These are phyloP conservation scores for Fraxinus xanthoxyloides DNA, from an alignment of 305 asterid genomes.

Conservation along the genomic window DNA sequence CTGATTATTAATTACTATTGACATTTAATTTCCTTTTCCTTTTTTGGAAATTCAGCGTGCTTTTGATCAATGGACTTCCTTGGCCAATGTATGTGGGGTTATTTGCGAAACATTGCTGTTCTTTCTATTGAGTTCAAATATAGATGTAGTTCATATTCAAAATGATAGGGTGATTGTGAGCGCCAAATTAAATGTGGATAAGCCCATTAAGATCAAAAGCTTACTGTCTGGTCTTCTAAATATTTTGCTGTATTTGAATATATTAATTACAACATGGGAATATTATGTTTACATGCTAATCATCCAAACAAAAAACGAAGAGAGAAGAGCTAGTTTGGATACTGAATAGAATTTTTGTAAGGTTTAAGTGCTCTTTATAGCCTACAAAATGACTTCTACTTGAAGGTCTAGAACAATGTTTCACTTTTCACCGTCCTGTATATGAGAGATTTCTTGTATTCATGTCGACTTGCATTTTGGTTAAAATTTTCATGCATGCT, in stretches of 20 bases:
- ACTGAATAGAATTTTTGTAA: not conserved
- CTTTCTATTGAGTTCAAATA: not conserved
- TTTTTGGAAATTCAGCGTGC: not conserved
- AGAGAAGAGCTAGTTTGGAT: not conserved
- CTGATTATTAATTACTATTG: not conserved
- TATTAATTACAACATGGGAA: not conserved
- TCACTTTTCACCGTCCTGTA: not conserved
- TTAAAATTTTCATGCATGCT: conserved; percentile 8
- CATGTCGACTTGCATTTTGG: not conserved
- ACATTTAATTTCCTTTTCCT: not conserved
- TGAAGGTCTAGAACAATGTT: not conserved
- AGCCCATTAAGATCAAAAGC: not conserved
- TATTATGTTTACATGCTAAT: not conserved
- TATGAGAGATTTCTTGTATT: not conserved
- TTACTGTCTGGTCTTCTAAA: not conserved
- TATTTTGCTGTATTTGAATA: not conserved
- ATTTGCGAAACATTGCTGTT: not conserved
- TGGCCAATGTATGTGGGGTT: not conserved
- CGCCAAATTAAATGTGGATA: not conserved
- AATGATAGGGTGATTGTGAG: not conserved
- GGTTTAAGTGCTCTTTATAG: not conserved
- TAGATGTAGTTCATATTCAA: conserved; percentile 10
- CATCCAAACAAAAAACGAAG: not conserved
- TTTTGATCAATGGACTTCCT: not conserved
- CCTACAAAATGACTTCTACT: not conserved